A percentile compares a stretch with the other conserved stretches of the same genome.
Conservation (phyloP, 495 filamentous ascomycete genomes). For the Hyaloscypha bicolor region DNA sequence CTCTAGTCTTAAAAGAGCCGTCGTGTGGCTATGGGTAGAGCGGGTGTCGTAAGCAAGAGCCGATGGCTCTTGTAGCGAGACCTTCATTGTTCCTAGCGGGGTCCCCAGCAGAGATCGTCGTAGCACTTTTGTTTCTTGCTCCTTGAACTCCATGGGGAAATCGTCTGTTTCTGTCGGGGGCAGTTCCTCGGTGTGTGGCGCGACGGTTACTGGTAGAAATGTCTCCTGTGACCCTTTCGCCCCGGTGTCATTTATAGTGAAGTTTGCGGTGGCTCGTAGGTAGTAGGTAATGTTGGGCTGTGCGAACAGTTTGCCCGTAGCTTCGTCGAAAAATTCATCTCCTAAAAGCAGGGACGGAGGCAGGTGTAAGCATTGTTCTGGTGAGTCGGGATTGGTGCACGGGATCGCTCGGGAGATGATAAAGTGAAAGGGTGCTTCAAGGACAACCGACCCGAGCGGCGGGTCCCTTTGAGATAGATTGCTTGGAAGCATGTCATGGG, state of each 20-base stretch:
- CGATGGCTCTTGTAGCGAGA: slow-evolving; percentile 8
- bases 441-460: neutral
- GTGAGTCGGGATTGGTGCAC: neutral
- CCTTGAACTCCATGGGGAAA: slow-evolving; percentile 16
- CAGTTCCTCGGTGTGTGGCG: slow-evolving; percentile 14
- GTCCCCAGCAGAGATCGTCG: neutral
- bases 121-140: slow-evolving; percentile 10
- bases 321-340: neutral
- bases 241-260: neutral
- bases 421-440: slow-evolving; percentile 10
- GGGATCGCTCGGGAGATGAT: slow-evolving; percentile 8
- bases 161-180: slow-evolving; percentile 14
- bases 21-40: neutral
- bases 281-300: slow-evolving; percentile 10
- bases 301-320: neutral
- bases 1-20: slow-evolving; percentile 2
- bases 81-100: slow-evolving; percentile 5
- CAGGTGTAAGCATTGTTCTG: slow-evolving; percentile 14
- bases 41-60: slow-evolving; percentile 5
- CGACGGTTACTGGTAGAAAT: neutral
- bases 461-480: neutral
- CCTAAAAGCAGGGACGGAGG: slow-evolving; percentile 8
- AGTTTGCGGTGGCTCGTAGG: slow-evolving; percentile 8
- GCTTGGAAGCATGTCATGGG: neutral
- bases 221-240: neutral